A percentile compares a stretch with the other conserved stretches of the same genome.
Conservation (phyloP, 2,329 filamentous ascomycete species). For the Diaporthe longicolla region DNA sequence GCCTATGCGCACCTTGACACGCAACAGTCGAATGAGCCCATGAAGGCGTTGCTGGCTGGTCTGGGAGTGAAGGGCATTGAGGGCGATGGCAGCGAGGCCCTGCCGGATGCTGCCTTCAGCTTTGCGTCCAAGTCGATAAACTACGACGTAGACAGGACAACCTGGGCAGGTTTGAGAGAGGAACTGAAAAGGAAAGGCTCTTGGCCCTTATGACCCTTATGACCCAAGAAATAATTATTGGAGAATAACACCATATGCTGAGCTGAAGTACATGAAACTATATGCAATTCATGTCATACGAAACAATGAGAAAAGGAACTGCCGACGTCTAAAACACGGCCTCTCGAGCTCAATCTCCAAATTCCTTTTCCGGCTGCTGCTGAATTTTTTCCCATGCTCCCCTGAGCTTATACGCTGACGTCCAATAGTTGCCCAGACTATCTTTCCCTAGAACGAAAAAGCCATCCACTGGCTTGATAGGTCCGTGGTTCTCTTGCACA, state of each 20-base stretch:
- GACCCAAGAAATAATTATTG: accelerated
- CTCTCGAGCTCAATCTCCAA: not conserved
- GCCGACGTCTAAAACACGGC: not conserved
- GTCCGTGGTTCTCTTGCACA: not conserved
- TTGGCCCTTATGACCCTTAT: slow-evolving; percentile 43
- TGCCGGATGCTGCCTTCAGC: slow-evolving; percentile 19
- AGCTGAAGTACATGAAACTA: too few relatives aligned
- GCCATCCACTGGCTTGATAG: slow-evolving; percentile 1
- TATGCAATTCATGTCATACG: too few relatives aligned
- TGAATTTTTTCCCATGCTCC: slow-evolving; percentile 19
- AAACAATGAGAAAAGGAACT: too few relatives aligned
- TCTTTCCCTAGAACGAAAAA: slow-evolving; percentile 26
- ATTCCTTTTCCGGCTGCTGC: slow-evolving; percentile 11
- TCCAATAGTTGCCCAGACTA: slow-evolving; percentile 15
- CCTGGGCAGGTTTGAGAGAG: slow-evolving; percentile 42
- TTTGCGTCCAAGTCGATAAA: slow-evolving; percentile 36
- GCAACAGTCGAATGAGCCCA: slow-evolving; percentile 39
- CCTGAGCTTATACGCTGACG: slow-evolving; percentile 16
- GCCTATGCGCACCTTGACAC: slow-evolving; percentile 45
- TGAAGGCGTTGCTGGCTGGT: slow-evolving; percentile 40
- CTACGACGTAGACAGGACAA: slow-evolving; percentile 34
- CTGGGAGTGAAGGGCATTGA: slow-evolving; percentile 37
- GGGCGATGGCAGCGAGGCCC: slow-evolving; percentile 25
- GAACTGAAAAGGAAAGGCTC: slow-evolving; percentile 36
- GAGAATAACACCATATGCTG: too few relatives aligned